These are phyloP conservation scores for Gymnopus androsaceus DNA, from an alignment of 1,284 basidiomycete species.

Conservation along the genomic window DNA sequence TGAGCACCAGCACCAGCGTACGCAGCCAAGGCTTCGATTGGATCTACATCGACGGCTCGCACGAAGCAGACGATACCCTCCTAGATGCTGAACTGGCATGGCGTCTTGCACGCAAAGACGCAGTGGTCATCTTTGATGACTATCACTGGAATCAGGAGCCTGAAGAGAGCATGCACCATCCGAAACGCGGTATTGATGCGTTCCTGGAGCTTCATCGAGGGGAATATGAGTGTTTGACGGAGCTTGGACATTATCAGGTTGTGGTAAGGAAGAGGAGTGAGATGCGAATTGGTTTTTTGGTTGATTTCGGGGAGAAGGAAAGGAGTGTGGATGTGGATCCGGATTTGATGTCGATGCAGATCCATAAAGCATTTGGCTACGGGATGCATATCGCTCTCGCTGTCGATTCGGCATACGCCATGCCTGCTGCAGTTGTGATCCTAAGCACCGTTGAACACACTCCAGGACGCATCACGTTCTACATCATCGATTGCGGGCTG, in stretches of 20 bases:
- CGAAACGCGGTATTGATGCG: constrained; percentile 55
- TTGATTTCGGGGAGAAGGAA: constrained; percentile 25
- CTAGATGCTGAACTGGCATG: constrained; percentile 61
- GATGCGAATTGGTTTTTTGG: constrained; percentile 58
- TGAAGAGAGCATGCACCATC: constrained; percentile 51
- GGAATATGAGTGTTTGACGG: constrained; percentile 46
- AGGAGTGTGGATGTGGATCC: too few species aligned
- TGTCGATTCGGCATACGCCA: constrained; percentile 46
- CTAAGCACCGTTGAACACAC: constrained; percentile 42
- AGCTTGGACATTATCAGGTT: constrained; percentile 48
- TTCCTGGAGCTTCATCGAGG: constrained; percentile 52
- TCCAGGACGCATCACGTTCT: constrained; percentile 45
- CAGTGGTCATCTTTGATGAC: constrained; percentile 59
- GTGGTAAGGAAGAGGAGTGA: constrained; percentile 49
- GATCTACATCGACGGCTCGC: constrained; percentile 62
- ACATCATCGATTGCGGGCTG: constrained; percentile 51
- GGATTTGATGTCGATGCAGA: neutral
- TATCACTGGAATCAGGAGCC: constrained; percentile 56
- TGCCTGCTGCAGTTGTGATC: constrained; percentile 51
- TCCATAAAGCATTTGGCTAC: constrained; percentile 38
- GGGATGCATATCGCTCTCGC: constrained; percentile 51
- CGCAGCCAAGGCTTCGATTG: constrained; percentile 63
- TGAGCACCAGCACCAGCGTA: too few species aligned
- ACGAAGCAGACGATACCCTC: constrained; percentile 59
- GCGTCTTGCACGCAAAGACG: constrained; percentile 52